Base-by-base conservation (phyloP, 257 asterid species). In the Solanum bulbocastanum region DNA sequence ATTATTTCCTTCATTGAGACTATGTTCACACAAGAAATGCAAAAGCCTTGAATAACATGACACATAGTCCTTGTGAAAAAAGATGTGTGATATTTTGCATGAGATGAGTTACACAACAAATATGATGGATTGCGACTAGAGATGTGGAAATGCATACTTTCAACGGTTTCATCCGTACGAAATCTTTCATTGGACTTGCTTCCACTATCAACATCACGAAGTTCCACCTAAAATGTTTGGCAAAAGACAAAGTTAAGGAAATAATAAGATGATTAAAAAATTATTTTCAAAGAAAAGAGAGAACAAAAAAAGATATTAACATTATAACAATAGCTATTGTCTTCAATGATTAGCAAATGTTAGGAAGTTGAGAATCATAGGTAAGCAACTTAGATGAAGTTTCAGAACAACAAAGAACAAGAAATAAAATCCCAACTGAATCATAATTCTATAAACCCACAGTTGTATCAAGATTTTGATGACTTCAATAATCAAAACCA, bases 131-230 rank as follows among this genome's bases (percentile, higher is more conserved):
- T 30, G 30, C 10, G n/a, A 49, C 68, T 18, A 81, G 30, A 46
- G 40, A 46, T 81, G 83, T 69, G 79, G 66, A 87, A 79, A 86
- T 40, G 87, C 97, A 86, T 97, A 97, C 99, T 95, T 90, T 96
- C 98, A 88, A 97, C 88, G 40, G 96, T 69, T 93, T 97, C 99
- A 87, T 96, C 98, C 0, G 99, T 97, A 71, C 99, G 96, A 86
- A 97, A 86, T 90, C 99, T 94, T 92, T 96, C 99, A 65, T 95
- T 97, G 83, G 91, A 85, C 91, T 97, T 97, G 94, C 82, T 94
- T 89, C 99, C 99, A 90, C 96, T 94, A 91, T 94, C 98, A 83
- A 97, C 91, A 89, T 97, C 99, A 69, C 99, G 99, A 60, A 97
- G 96, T 92, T 97, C 99, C 90, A 97, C 99, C 99, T 97, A 93